Conservation (phyloP, 441 rosid genomes). For the Brassica hybrid region DNA sequence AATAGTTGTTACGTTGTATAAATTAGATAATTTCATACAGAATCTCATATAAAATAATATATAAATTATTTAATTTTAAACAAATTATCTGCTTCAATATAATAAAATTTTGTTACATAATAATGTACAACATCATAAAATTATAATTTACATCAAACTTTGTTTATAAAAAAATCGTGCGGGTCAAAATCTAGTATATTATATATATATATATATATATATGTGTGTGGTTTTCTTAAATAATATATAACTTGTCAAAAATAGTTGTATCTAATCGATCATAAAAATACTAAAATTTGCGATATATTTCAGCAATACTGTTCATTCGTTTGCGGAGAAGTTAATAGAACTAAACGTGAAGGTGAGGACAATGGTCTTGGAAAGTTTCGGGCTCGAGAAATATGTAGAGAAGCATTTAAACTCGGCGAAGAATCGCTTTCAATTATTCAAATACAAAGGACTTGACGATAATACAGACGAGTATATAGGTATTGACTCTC, state of each 20-base stretch:
- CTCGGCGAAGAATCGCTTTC: slow-evolving; percentile 58
- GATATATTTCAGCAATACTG: slow-evolving; percentile 42
- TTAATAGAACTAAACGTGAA: slow-evolving; percentile 51
- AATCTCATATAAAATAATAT: no score
- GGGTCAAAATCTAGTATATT: no score
- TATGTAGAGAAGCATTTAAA: slow-evolving; percentile 46
- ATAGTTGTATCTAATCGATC: background rate
- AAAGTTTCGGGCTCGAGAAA: slow-evolving; percentile 59
- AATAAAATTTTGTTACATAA: no score
- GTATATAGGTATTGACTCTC: slow-evolving; percentile 45
- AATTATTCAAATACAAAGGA: slow-evolving; percentile 51
- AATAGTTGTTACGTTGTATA: no score
- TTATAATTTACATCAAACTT: no score
- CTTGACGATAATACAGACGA: slow-evolving; percentile 27
- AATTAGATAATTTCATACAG: no score
- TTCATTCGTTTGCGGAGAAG: slow-evolving; percentile 44
- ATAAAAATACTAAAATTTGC: background rate
- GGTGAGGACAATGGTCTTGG: slow-evolving; percentile 65
- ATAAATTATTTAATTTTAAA: no score
- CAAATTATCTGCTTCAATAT: no score
- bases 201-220: no score
- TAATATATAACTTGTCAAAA: background rate
- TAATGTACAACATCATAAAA: no score
- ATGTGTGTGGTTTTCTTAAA: background rate
- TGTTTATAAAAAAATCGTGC: no score